Percentiles rank a stretch among this genome's conserved stretches.
These are phyloP conservation scores for Nannochloris sp. DNA, from an alignment of 139 green algal species.

Conservation along the genomic window DNA sequence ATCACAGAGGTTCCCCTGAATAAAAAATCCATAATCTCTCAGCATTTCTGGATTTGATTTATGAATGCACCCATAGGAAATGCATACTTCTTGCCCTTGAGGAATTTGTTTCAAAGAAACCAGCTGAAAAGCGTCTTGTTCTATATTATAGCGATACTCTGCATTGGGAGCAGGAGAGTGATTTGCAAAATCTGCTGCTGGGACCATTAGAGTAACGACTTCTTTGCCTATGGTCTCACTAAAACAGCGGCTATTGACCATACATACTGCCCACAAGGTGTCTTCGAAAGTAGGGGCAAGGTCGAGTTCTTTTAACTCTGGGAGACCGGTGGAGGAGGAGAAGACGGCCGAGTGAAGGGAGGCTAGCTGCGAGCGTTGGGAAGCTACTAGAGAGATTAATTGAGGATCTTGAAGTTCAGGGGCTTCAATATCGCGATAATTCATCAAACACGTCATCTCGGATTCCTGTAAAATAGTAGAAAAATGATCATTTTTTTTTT, in stretches of 20 bases:
- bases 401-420: conserved; percentile 10
- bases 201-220: conserved; percentile 34
- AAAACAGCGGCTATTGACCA: conserved; percentile 49
- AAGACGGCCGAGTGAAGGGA: conserved; percentile 26
- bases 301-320: conserved; percentile 22
- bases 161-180: conserved; percentile 25
- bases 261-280: conserved; percentile 37
- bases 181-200: conserved; percentile 36
- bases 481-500: background rate
- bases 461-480: background rate
- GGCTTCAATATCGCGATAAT: conserved; percentile 19
- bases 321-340: conserved; percentile 11
- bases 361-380: conserved; percentile 23
- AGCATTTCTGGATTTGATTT: conserved; percentile 28
- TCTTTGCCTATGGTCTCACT: conserved; percentile 33
- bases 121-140: conserved; percentile 21
- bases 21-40: conserved; percentile 40
- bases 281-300: conserved; percentile 16
- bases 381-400: conserved; percentile 6
- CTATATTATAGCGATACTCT: conserved; percentile 17
- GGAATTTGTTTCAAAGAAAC: conserved; percentile 21
- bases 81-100: conserved; percentile 24
- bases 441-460: conserved; percentile 30
- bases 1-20: conserved; percentile 30
- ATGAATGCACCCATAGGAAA: conserved; percentile 30